These are phyloP conservation scores for Talaromyces verruculosus DNA, from an alignment of 2,329 filamentous ascomycete genomes.

Conservation along the genomic window DNA sequence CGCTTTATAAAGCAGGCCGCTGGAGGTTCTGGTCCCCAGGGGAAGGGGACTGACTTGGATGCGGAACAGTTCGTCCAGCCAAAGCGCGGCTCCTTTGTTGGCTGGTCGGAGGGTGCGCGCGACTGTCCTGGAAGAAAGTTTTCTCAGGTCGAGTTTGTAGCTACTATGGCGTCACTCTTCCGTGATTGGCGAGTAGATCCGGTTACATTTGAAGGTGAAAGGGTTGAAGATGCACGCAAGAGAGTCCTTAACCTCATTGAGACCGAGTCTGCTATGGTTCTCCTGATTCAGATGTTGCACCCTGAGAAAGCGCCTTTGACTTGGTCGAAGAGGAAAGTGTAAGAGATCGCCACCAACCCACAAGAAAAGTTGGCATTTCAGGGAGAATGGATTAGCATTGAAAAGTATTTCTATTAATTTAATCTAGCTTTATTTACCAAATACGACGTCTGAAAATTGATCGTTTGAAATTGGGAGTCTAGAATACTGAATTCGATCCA, in stretches of 20 bases:
- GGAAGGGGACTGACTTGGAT: background rate
- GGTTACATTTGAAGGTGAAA: background rate
- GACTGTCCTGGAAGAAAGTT: too few relatives aligned
- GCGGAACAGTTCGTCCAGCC: constrained; percentile 2
- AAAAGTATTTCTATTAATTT: background rate
- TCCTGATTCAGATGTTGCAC: constrained; percentile 13
- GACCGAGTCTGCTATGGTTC: constrained; percentile 11
- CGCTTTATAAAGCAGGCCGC: constrained; percentile 1
- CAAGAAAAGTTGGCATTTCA: background rate
- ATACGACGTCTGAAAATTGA: too few relatives aligned
- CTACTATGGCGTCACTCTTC: too few relatives aligned
- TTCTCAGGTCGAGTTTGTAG: too few relatives aligned
- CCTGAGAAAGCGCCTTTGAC: constrained; percentile 7
- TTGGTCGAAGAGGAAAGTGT: constrained; percentile 14
- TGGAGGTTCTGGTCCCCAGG: background rate
- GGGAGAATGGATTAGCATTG: background rate
- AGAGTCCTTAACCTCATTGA: constrained; percentile 11
- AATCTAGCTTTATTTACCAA: too few relatives aligned
- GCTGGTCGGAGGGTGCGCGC: constrained; percentile 3
- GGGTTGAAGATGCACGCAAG: constrained; percentile 4
- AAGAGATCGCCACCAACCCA: background rate
- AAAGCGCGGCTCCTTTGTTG: background rate
- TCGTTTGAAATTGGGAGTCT: too few relatives aligned
- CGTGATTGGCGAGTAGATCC: too few relatives aligned
- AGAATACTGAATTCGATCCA: too few relatives aligned